Evolutionary conservation across 768 basidiomycete genomes (phyloP).

Genomic region (Rhodotorula graminis): DNA sequence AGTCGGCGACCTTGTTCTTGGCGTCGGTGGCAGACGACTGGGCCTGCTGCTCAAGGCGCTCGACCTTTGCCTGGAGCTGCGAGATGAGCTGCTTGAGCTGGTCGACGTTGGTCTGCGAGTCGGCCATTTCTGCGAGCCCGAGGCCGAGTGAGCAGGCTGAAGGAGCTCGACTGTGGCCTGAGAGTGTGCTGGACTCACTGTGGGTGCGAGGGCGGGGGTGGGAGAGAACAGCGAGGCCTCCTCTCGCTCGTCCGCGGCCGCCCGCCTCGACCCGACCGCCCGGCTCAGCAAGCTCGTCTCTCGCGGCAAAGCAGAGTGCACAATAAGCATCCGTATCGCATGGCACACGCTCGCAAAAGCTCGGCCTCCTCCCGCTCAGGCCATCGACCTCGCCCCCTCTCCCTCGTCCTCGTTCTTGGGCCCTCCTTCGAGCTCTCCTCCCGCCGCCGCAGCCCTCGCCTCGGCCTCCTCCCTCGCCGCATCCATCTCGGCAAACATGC

Average conservation of each 20-base stretch:
- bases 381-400: not conserved
- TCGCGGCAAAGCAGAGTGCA: too few relatives aligned
- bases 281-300: too few relatives aligned
- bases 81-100: slow-evolving; percentile 88
- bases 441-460: not conserved
- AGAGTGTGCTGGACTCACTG: not conserved
- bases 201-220: not conserved
- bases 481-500: slow-evolving; percentile 1
- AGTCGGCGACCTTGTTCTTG: slow-evolving; percentile 8
- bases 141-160: not conserved
- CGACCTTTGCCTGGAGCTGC: slow-evolving; percentile 87
- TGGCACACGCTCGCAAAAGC: too few relatives aligned
- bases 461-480: slow-evolving; percentile 8
- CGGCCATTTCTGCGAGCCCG: not conserved
- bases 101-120: slow-evolving; percentile 57
- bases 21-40: not conserved
- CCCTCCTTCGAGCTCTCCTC: not conserved
- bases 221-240: not conserved
- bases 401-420: not conserved
- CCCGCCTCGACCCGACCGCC: not conserved
- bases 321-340: too few relatives aligned
- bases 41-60: slow-evolving; percentile 65
- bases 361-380: too few relatives aligned
- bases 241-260: not conserved
- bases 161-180: not conserved